Evolutionary conservation across 1,284 basidiomycete genomes (phyloP).

Genomic region (Sporisorium exsertum): DNA sequence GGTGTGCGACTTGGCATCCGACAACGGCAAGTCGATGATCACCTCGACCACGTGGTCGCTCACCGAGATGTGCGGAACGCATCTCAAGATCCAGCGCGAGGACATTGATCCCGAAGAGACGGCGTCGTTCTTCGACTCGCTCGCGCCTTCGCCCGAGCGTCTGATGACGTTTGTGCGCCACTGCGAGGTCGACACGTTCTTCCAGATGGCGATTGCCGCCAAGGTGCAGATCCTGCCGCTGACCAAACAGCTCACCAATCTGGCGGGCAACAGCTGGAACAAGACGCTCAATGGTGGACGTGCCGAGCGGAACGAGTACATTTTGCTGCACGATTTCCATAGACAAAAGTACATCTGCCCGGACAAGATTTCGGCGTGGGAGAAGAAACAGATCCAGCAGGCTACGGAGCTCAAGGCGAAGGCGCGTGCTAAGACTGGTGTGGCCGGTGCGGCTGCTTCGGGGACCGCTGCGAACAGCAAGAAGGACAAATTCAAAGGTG

Average conservation of each 20-base stretch:
- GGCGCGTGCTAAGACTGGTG: slow-evolving; percentile 39
- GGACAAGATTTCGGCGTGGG: slow-evolving; percentile 85
- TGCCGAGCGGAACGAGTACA: slow-evolving; percentile 98
- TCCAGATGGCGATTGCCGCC: slow-evolving; percentile 92
- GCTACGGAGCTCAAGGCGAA: slow-evolving; percentile 52
- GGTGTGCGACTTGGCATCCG: slow-evolving; percentile 91
- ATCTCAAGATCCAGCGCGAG: slow-evolving; percentile 77
- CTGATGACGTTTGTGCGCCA: slow-evolving; percentile 89
- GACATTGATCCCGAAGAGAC: slow-evolving; percentile 94
- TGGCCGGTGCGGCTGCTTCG: slow-evolving; percentile 33
- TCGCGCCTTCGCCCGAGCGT: slow-evolving; percentile 80
- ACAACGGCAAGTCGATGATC: slow-evolving; percentile 87
- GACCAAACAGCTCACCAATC: slow-evolving; percentile 92
- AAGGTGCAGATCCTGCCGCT: slow-evolving; percentile 90
- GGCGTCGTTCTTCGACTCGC: slow-evolving; percentile 86
- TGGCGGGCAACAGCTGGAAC: slow-evolving; percentile 96
- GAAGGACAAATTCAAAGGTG: slow-evolving; percentile 97
- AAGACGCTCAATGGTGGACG: slow-evolving; percentile 75
- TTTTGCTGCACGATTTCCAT: slow-evolving; percentile 97
- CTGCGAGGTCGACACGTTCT: slow-evolving; percentile 92
- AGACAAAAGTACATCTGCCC: slow-evolving; percentile 94
- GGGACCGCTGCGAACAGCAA: slow-evolving; percentile 75
- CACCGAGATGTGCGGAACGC: slow-evolving; percentile 84
- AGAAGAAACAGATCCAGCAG: slow-evolving; percentile 63
- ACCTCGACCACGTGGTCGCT: slow-evolving; percentile 89